Base-by-base conservation (phyloP, 306 rosid species). In the Pueraria montana region DNA sequence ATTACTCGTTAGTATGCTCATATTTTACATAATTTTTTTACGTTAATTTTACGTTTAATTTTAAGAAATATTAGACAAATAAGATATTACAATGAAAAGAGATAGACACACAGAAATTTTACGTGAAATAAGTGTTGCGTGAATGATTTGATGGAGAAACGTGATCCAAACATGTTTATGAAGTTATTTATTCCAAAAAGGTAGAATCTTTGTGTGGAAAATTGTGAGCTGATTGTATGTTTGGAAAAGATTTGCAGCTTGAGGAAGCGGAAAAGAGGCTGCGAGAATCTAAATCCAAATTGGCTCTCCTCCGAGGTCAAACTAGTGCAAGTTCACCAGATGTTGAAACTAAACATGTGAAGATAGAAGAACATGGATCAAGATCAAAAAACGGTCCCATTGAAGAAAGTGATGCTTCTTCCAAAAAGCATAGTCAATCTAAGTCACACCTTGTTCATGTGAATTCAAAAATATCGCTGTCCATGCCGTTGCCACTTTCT, bases 301-400 rank as follows among this genome's bases (percentile, higher is more conserved):
- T 91, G 90, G 91, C 90, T 67, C 76, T 87, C 53, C 88, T 92
- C 74, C 89, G 90, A 62, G 80, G 82, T 62, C 84, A 76, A 7
- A 48, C 49, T n/a, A 72, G 59, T 63, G 68, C 17, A 76, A 82
- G 70, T 65, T 20, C 80, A 36, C 18, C 30, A 4, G 66, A 14
- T 58, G 69, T 18, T 76, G 91, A 72, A 71, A 42, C 36, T 20
- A 82, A 77, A 64, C 30, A 71, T 65, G 85, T 82, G 53, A 90
- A 87, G 80, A 87, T 38, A 72, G 94, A 91, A 69, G 93, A 91
- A 65, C 84, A 26, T 76, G 64, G 79, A 76, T 86, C 96, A 82
- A 46, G 79, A 76, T 86, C 96, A 82, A 46, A 66, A 27, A 83
- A 76, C 83, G 88, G 40, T 61, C 6, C 90, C 27, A 53, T 80